Percentiles rank a stretch among this genome's conserved stretches.
These are phyloP conservation scores for Wickerhamiella parazyma DNA, from an alignment of 805 yeast genomes.

Conservation along the genomic window DNA sequence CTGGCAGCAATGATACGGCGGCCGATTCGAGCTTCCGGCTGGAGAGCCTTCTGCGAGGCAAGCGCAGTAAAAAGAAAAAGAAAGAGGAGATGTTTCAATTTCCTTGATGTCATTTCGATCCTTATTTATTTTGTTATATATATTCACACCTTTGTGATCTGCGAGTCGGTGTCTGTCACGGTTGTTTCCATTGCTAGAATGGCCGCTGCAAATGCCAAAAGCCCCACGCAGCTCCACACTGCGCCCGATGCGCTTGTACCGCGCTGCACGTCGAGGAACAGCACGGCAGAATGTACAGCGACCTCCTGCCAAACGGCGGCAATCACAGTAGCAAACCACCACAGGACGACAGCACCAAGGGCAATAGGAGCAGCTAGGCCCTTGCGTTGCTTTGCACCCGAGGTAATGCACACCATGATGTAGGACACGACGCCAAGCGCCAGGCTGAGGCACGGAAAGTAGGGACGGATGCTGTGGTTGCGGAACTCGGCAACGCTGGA, in stretches of 20 bases:
- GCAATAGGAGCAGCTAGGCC: not conserved
- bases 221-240: slow-evolving; percentile 14
- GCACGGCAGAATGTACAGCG: slow-evolving; percentile 15
- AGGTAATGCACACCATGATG: not conserved
- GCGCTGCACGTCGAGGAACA: slow-evolving; percentile 9
- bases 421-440: slow-evolving; percentile 3
- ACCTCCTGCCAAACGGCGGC: slow-evolving; percentile 19
- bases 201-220: slow-evolving; percentile 7
- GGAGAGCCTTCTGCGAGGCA: slow-evolving; percentile 24
- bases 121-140: not conserved
- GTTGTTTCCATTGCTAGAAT: not conserved
- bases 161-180: not conserved
- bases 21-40: slow-evolving; percentile 26
- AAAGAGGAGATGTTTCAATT: slow-evolving; percentile 11
- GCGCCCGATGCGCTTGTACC: slow-evolving; percentile 16
- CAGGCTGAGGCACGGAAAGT: slow-evolving; percentile 12
- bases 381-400: not conserved
- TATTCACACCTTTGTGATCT: not conserved
- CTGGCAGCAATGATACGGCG: not conserved
- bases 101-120: not conserved
- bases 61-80: slow-evolving; percentile 16
- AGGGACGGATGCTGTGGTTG: slow-evolving; percentile 14
- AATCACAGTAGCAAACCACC: slow-evolving; percentile 9
- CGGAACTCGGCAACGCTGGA: slow-evolving; percentile 11
- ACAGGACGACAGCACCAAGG: not conserved